These are phyloP conservation scores for Stramenopiles sp. DNA, from an alignment of 352 stramenopile species.

Conservation along the genomic window DNA sequence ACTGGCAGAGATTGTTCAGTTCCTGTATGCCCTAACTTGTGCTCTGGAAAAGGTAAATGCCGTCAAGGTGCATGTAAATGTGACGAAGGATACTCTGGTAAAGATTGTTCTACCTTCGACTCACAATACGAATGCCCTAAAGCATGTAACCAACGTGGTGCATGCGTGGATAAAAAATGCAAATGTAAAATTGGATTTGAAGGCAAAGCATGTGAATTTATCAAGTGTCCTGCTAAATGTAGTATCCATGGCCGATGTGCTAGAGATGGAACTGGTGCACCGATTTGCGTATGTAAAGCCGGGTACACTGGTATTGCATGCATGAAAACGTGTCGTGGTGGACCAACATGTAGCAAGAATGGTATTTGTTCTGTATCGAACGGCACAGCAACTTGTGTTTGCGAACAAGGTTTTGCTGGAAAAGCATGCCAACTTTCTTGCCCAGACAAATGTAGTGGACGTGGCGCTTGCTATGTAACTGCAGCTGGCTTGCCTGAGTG, in stretches of 20 bases:
- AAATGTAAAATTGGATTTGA: background rate
- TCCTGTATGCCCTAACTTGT: background rate
- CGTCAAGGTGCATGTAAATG: background rate
- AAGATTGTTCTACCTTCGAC: background rate
- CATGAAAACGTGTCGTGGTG: background rate
- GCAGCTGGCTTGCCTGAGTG: background rate
- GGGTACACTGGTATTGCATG: background rate
- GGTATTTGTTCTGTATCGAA: background rate
- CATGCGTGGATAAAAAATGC: background rate
- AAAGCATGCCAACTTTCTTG: background rate
- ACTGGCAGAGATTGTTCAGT: background rate
- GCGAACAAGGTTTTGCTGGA: background rate
- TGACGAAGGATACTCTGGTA: background rate
- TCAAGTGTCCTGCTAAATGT: background rate
- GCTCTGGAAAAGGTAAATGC: conserved; percentile 7
- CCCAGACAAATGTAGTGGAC: background rate
- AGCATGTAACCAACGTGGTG: background rate
- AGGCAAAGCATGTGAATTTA: background rate
- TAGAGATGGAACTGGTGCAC: background rate
- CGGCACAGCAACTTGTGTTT: background rate
- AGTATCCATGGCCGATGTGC: background rate
- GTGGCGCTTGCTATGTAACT: background rate
- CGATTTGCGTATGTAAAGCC: background rate
- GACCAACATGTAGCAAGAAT: background rate
- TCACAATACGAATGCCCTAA: background rate